Conservation (phyloP, 129 eudicot species). For the Centrapalus pauciflorus region DNA sequence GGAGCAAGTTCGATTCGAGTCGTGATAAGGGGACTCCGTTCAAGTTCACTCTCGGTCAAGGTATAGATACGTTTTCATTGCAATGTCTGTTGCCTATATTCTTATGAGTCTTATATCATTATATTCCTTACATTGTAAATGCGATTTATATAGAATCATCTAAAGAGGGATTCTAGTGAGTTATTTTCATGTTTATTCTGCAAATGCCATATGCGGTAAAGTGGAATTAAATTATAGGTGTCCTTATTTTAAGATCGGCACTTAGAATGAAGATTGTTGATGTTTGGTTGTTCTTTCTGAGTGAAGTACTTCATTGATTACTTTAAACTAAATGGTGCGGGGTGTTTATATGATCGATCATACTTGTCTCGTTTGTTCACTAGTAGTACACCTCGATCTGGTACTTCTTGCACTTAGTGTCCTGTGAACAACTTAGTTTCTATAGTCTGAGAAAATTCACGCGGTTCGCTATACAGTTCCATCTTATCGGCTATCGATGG, state of each 20-base stretch:
- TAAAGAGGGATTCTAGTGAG: background rate
- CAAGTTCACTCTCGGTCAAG: conserved; percentile 88
- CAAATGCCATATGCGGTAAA: background rate
- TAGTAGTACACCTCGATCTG: no score
- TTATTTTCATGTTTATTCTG: background rate
- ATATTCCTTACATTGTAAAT: background rate
- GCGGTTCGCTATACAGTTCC: no score
- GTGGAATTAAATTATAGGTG: background rate
- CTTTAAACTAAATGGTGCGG: no score
- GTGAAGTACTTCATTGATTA: background rate
- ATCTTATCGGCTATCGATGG: no score
- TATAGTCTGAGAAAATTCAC: no score
- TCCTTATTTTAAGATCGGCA: background rate
- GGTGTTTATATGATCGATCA: background rate
- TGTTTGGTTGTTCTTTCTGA: background rate
- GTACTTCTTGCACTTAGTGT: no score
- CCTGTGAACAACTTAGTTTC: no score
- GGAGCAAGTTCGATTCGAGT: conserved; percentile 85
- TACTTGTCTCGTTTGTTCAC: background rate
- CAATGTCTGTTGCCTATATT: background rate
- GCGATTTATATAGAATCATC: background rate
- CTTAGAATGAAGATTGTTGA: background rate
- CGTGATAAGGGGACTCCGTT: conserved; percentile 88
- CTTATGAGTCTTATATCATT: background rate
- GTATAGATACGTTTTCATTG: conserved; percentile 14